Conservation (phyloP, 345 rosid genomes). For the Schrenkiella parvula region DNA sequence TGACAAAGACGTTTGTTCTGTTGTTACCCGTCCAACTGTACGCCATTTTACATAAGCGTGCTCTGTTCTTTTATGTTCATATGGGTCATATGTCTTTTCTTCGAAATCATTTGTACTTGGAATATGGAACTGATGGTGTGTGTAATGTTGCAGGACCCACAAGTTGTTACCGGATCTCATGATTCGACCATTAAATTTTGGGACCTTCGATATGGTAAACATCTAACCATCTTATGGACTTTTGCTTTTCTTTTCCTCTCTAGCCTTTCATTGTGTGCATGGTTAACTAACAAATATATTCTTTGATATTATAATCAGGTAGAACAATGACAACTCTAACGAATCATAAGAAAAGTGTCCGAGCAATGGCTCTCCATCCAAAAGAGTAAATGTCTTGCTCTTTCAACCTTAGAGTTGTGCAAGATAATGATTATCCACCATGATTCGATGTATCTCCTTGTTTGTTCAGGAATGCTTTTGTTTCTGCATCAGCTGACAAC, state of each 20-base stretch:
- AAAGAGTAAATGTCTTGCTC: conserved; percentile 50
- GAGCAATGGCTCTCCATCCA: conserved; percentile 85
- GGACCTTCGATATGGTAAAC: conserved; percentile 90
- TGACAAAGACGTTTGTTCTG: conserved; percentile 77
- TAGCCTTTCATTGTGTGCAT: not conserved
- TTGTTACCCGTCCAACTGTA: conserved; percentile 74
- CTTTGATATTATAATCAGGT: conserved; percentile 41
- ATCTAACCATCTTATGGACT: not conserved
- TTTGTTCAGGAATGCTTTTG: conserved; percentile 63
- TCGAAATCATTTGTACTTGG: not conserved
- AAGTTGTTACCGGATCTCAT: conserved; percentile 88
- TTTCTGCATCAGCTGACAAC: conserved; percentile 91
- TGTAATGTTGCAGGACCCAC: conserved; percentile 62
- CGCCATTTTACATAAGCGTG: not conserved
- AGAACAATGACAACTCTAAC: conserved; percentile 81
- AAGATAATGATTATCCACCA: not conserved
- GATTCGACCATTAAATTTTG: conserved; percentile 87
- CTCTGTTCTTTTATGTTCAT: not conserved
- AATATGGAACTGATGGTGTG: conserved; percentile 4
- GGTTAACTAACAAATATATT: not conserved
- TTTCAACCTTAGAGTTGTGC: not conserved
- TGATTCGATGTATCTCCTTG: not conserved
- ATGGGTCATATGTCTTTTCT: not conserved
- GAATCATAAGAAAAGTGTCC: conserved; percentile 80
- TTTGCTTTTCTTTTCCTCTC: not conserved